These are phyloP conservation scores for Ophioceras dolichostomum DNA, from an alignment of 2,329 filamentous ascomycete species.

Conservation along the genomic window DNA sequence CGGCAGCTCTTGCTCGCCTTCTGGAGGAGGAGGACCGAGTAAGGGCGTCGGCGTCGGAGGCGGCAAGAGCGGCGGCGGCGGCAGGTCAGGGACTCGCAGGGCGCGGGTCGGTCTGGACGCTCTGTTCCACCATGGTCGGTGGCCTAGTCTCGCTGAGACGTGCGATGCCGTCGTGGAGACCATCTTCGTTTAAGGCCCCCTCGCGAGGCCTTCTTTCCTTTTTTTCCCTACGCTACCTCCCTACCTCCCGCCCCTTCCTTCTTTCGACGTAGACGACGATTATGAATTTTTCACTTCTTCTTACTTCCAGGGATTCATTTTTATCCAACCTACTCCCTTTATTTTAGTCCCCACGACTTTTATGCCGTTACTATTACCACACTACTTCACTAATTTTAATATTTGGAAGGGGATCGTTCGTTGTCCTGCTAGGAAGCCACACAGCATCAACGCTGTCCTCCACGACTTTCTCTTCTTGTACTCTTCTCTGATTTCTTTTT, in stretches of 20 bases:
- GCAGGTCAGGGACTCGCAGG: background rate
- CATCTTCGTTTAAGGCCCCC: constrained; percentile 22
- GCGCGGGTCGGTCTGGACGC: constrained; percentile 16
- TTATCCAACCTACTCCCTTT: background rate
- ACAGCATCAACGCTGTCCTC: no score
- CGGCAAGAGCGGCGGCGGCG: constrained; percentile 1
- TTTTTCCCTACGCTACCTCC: background rate
- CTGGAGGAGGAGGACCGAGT: no score
- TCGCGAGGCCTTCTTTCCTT: background rate
- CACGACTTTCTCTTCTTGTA: background rate
- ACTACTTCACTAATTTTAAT: no score
- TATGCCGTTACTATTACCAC: no score
- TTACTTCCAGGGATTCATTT: background rate
- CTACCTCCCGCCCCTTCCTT: constrained; percentile 3
- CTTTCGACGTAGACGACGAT: background rate
- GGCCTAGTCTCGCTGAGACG: constrained; percentile 27
- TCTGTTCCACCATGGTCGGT: constrained; percentile 17
- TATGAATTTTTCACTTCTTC: no score
- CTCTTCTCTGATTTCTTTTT: background rate
- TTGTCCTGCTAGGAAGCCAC: no score
- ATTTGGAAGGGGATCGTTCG: no score
- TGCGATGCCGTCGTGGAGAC: constrained; percentile 32
- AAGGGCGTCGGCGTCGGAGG: constrained; percentile 3
- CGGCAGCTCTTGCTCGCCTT: constrained; percentile 4
- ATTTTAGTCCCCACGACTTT: no score